Evolutionary conservation across 202 grass and related monocot species (phyloP).

Genomic region (Eragrostis tef): DNA sequence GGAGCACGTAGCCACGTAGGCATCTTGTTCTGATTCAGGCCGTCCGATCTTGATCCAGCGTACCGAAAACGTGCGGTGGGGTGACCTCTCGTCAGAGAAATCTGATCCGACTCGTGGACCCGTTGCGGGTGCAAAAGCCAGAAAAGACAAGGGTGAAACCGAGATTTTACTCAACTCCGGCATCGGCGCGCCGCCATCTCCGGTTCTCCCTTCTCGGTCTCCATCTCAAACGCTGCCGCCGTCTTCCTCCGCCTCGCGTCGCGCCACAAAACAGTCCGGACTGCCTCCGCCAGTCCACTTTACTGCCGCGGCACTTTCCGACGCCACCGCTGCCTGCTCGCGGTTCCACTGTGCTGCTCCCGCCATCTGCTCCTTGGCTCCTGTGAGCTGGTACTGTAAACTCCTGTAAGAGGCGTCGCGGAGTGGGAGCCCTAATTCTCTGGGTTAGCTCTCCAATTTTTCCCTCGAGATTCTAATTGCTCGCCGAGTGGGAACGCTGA

Average conservation of each 20-base stretch:
- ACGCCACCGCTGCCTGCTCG: not conserved
- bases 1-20: too few relatives aligned
- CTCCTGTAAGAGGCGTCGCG: not conserved
- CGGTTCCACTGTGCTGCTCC: not conserved
- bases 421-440: not conserved
- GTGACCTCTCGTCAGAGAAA: too few relatives aligned
- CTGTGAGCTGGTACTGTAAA: not conserved
- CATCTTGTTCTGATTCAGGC: too few relatives aligned
- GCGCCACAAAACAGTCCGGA: not conserved
- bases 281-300: not conserved
- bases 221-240: not conserved
- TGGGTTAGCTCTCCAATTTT: too few relatives aligned
- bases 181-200: constrained; percentile 15
- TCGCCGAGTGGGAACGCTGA: too few relatives aligned
- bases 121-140: not conserved
- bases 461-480: too few relatives aligned
- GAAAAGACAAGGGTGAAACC: not conserved
- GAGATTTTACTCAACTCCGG: not conserved
- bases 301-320: not conserved
- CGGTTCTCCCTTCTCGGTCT: not conserved
- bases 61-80: too few relatives aligned
- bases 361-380: not conserved
- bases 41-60: too few relatives aligned
- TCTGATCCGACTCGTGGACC: not conserved
- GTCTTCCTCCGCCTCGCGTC: not conserved